Percentiles rank a stretch among this genome's conserved stretches.
Evolutionary conservation across 2,329 filamentous ascomycete species (phyloP).

Genomic region (Thelonectria blattea): DNA sequence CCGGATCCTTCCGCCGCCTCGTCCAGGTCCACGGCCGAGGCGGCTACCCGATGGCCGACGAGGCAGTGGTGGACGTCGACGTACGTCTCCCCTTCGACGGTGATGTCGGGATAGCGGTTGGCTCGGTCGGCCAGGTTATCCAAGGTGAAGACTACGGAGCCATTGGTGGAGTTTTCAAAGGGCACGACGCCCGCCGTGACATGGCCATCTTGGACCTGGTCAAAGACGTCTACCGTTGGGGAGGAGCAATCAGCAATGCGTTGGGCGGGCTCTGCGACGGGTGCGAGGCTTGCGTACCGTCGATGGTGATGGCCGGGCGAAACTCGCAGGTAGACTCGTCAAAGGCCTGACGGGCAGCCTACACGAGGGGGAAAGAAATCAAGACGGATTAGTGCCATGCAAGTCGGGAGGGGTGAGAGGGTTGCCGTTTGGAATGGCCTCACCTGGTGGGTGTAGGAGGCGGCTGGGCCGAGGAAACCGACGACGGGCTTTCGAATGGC

Average conservation of each 20-base stretch:
- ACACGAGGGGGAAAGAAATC: slow-evolving; percentile 12
- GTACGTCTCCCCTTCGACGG: slow-evolving; percentile 84
- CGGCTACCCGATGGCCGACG: slow-evolving; percentile 58
- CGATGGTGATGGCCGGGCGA: slow-evolving; percentile 58
- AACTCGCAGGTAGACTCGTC: slow-evolving; percentile 54
- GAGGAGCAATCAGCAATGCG: slow-evolving; percentile 15
- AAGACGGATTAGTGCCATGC: slow-evolving; percentile 27
- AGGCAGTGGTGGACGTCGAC: slow-evolving; percentile 89
- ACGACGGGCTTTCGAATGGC: slow-evolving; percentile 48
- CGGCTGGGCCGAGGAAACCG: slow-evolving; percentile 56
- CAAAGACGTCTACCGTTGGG: slow-evolving; percentile 71
- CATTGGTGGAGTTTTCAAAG: slow-evolving; percentile 96
- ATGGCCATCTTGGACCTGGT: slow-evolving; percentile 70
- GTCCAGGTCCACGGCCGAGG: slow-evolving; percentile 31
- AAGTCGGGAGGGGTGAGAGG: slow-evolving; percentile 17
- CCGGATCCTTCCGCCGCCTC: slow-evolving; percentile 47
- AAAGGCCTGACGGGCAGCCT: slow-evolving; percentile 58
- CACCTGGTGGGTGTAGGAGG: slow-evolving; percentile 61
- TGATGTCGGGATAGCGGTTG: slow-evolving; percentile 67
- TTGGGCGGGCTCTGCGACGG: background rate
- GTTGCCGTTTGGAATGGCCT: slow-evolving; percentile 20
- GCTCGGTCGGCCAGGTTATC: slow-evolving; percentile 84
- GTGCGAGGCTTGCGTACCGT: slow-evolving; percentile 43
- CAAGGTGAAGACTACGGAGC: slow-evolving; percentile 86
- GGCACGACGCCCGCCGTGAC: slow-evolving; percentile 82